phyloP scores from a whole-genome alignment of 2,329 filamentous ascomycete species.

The Aspergillus quadrilineatus region DNA sequence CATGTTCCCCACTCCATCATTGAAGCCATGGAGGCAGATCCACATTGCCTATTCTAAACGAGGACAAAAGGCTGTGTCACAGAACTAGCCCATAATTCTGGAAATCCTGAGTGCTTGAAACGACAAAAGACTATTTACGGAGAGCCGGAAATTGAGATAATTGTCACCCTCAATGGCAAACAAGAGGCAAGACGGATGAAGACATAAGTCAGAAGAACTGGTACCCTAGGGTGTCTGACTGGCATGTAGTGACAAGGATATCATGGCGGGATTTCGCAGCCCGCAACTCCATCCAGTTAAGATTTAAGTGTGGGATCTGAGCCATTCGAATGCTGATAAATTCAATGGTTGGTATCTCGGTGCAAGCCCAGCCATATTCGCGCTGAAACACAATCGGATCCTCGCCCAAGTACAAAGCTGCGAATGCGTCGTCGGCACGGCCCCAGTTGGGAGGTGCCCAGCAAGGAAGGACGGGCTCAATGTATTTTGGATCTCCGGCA shows the following conservation, averaged over 20 bases:
- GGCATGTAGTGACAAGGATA: neutral
- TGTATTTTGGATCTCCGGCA: conserved; percentile 5
- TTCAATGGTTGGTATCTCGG: conserved; percentile 5
- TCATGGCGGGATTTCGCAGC: conserved; percentile 2
- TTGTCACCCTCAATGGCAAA: neutral
- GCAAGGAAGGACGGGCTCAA: conserved; percentile 8
- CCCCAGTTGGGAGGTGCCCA: conserved; percentile 10
- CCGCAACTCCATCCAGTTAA: conserved; percentile 9
- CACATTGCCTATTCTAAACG: conserved; percentile 29
- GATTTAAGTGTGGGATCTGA: conserved; percentile 14
- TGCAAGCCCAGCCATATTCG: conserved; percentile 12
- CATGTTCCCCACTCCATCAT: conserved; percentile 36
- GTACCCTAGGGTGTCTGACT: neutral
- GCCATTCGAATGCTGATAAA: conserved; percentile 19
- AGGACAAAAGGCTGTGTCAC: neutral
- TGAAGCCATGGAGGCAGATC: conserved; percentile 32
- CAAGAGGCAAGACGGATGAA: neutral
- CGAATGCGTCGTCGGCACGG: conserved; percentile 15
- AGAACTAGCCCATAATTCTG: neutral
- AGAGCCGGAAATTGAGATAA: neutral
- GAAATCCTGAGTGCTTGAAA: neutral
- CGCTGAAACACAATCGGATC: conserved; percentile 10
- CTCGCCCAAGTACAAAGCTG: conserved; percentile 14
- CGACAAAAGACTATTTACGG: neutral
- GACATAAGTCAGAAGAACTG: neutral